Percentiles rank a stretch among this genome's conserved stretches.
Evolutionary conservation across 139 green algal species (phyloP).

Genomic region (Chlamydomonas sp.): DNA sequence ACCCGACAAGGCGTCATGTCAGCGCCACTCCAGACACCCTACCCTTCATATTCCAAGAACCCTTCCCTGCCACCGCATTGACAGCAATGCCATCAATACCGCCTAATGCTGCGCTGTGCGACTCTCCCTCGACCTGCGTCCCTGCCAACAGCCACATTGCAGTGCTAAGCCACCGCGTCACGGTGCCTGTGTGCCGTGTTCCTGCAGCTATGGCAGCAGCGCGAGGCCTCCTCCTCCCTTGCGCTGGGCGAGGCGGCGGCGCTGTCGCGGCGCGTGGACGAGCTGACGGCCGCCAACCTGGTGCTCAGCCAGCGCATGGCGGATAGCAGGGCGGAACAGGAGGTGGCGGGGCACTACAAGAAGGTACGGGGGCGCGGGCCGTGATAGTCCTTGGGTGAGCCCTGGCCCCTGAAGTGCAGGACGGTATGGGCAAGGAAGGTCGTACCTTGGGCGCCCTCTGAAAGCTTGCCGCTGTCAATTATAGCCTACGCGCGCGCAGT

Average conservation of each 20-base stretch:
- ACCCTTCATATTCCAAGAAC: no score
- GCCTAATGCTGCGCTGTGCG: no score
- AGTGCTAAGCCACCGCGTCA: no score
- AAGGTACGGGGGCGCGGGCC: constrained; percentile 43
- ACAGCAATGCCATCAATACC: no score
- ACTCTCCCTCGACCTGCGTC: no score
- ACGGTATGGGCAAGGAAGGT: not conserved
- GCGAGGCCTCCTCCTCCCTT: not conserved
- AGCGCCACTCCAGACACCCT: not conserved
- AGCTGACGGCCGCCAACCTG: constrained; percentile 36
- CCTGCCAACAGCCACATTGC: no score
- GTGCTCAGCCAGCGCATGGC: constrained; percentile 58
- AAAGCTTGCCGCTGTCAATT: no score
- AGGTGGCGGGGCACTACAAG: constrained; percentile 61
- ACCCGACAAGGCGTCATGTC: not conserved
- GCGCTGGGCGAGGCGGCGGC: constrained; percentile 11
- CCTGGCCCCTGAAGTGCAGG: not conserved
- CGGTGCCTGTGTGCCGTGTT: no score
- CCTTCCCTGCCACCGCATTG: no score
- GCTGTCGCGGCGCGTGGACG: constrained; percentile 11
- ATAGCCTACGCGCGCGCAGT: no score
- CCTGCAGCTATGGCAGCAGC: not conserved
- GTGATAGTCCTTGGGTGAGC: not conserved
- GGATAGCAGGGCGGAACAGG: constrained; percentile 51
- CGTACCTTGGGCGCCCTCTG: no score